These are phyloP conservation scores for Ballota nigra DNA, from an alignment of 257 asterid genomes.

Conservation along the genomic window DNA sequence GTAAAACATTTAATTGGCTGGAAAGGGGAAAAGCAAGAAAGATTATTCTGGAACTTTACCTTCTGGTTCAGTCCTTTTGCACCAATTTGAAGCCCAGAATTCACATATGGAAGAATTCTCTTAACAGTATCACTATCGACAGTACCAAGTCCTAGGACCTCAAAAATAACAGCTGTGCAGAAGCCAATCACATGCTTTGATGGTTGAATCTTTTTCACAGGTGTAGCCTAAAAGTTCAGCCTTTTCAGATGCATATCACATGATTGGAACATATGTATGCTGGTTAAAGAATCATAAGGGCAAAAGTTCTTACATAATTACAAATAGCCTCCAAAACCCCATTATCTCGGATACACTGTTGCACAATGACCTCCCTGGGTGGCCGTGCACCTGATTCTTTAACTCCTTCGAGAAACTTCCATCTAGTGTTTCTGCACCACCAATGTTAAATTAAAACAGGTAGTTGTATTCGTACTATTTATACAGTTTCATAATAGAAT, in stretches of 20 bases:
- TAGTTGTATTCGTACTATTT: not conserved
- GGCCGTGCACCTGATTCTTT: constrained; percentile 78
- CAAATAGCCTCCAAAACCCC: constrained; percentile 81
- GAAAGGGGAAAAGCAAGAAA: not conserved
- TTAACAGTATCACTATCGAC: constrained; percentile 57
- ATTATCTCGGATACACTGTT: constrained; percentile 67
- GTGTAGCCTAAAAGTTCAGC: constrained; percentile 52
- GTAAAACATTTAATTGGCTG: not conserved
- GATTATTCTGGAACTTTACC: constrained; percentile 38
- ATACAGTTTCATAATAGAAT: not conserved
- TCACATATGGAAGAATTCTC: constrained; percentile 69
- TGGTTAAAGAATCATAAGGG: constrained; percentile 4
- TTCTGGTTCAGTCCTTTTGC: constrained; percentile 60
- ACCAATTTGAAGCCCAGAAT: constrained; percentile 58
- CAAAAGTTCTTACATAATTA: constrained; percentile 54
- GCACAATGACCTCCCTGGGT: constrained; percentile 82
- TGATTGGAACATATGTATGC: not conserved
- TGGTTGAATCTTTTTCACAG: constrained; percentile 58
- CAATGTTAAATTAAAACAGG: constrained; percentile 19
- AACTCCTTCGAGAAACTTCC: constrained; percentile 93
- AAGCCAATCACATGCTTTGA: constrained; percentile 59
- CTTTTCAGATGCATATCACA: constrained; percentile 19
- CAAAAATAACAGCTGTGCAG: constrained; percentile 80
- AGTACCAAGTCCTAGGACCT: constrained; percentile 61
- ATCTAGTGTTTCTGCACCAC: constrained; percentile 66